Conservation (phyloP, 2,329 filamentous ascomycete species). For the Cladosporium sp. region DNA sequence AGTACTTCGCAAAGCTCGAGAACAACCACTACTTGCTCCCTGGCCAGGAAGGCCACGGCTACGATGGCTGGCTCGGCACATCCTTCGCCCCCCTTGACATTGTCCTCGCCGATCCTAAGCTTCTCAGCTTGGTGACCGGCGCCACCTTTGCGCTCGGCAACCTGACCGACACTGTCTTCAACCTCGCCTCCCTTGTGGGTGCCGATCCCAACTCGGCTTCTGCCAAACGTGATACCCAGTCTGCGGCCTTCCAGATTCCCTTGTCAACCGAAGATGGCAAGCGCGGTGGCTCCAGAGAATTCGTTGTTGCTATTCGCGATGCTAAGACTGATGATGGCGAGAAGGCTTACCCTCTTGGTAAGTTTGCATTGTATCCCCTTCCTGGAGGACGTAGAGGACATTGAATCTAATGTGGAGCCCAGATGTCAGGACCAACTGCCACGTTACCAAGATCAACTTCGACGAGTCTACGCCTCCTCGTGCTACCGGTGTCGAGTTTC, state of each 20-base stretch:
- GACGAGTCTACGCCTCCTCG: slow-evolving; percentile 56
- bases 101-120: slow-evolving; percentile 49
- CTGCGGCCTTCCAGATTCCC: slow-evolving; percentile 56
- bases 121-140: slow-evolving; percentile 50
- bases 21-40: slow-evolving; percentile 47
- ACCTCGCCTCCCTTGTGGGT: slow-evolving; percentile 26
- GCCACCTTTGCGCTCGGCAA: slow-evolving; percentile 51
- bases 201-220: slow-evolving; percentile 42
- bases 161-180: slow-evolving; percentile 26
- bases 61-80: slow-evolving; percentile 54
- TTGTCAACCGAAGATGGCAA: slow-evolving; percentile 43
- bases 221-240: slow-evolving; percentile 41
- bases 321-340: slow-evolving; percentile 47
- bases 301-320: slow-evolving; percentile 49
- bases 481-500: slow-evolving; percentile 41
- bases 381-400: no score
- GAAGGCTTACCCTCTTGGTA: slow-evolving; percentile 49
- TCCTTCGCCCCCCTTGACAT: slow-evolving; percentile 49
- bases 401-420: not conserved
- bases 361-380: not conserved
- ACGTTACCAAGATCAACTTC: slow-evolving; percentile 64
- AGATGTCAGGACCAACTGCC: slow-evolving; percentile 55
- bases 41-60: slow-evolving; percentile 49
- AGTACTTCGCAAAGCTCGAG: slow-evolving; percentile 53
- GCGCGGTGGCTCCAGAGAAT: slow-evolving; percentile 48